Evolutionary conservation across 495 filamentous ascomycete genomes (phyloP).

Genomic region (Usnea hakonensis): DNA sequence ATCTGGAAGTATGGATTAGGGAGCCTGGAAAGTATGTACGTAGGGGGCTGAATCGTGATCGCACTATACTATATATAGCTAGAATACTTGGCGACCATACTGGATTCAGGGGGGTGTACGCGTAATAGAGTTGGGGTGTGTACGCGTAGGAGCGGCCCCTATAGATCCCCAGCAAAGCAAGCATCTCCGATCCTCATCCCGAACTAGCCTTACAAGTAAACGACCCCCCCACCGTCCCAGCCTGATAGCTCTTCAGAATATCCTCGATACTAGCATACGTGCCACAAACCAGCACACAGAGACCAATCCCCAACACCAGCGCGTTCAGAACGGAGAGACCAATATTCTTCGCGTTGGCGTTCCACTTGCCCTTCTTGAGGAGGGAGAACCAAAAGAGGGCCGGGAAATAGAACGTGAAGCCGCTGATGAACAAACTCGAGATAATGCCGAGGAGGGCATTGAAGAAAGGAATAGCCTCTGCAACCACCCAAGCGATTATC

Average conservation of each 20-base stretch:
- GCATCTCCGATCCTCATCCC: neutral
- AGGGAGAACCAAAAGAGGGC: constrained; percentile 59
- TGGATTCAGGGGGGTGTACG: no score
- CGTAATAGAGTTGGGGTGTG: no score
- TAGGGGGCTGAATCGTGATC: no score
- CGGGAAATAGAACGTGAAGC: constrained; percentile 59
- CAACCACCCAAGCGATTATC: constrained; percentile 58
- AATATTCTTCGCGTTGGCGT: constrained; percentile 29
- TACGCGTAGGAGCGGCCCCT: no score
- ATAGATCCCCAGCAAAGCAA: no score
- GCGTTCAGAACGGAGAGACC: constrained; percentile 26
- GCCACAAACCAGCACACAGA: constrained; percentile 48
- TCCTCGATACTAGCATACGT: constrained; percentile 51
- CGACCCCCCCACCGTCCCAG: constrained; percentile 38
- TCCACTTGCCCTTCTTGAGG: constrained; percentile 34
- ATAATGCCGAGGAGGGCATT: constrained; percentile 52
- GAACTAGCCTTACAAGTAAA: constrained; percentile 35
- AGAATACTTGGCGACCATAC: no score
- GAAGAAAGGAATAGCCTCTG: constrained; percentile 64
- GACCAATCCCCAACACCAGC: constrained; percentile 30
- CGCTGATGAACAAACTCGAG: constrained; percentile 54
- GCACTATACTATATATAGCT: no score
- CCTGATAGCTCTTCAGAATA: constrained; percentile 43
- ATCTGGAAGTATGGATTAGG: no score
- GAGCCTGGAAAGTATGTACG: no score